These are phyloP conservation scores for Fusarium azukiicola DNA, from an alignment of 2,329 filamentous ascomycete genomes.

Conservation along the genomic window DNA sequence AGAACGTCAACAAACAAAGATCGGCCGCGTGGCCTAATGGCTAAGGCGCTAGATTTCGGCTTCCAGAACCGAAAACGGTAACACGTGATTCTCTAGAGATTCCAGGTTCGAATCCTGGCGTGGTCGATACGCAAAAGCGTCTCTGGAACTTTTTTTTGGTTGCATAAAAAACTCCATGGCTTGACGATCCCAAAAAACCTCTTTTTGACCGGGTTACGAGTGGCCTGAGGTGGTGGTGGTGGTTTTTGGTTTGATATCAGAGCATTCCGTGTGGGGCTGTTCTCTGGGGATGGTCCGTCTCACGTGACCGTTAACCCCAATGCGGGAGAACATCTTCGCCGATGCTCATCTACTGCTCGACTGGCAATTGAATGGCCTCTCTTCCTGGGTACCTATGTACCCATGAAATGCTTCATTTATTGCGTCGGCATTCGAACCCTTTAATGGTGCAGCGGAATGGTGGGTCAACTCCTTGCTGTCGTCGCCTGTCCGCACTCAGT, in stretches of 20 bases:
- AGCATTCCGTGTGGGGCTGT: no score
- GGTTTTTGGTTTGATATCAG: no score
- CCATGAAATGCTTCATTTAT: neutral
- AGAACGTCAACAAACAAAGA: slow-evolving; percentile 21
- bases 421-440: neutral
- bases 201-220: no score
- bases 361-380: neutral
- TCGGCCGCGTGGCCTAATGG: slow-evolving; percentile 62
- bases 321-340: neutral
- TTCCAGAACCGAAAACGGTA: slow-evolving; percentile 3
- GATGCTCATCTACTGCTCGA: neutral
- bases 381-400: neutral
- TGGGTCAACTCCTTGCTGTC: neutral
- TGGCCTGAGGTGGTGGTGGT: no score
- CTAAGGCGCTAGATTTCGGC: slow-evolving; percentile 63
- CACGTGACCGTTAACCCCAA: neutral
- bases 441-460: neutral
- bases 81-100: slow-evolving; percentile 57
- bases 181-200: no score
- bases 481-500: neutral
- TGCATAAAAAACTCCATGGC: no score
- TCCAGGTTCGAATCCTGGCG: slow-evolving; percentile 63
- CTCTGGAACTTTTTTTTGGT: neutral
- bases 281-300: neutral
- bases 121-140: slow-evolving; percentile 49